Evolutionary conservation across 2,329 filamentous ascomycete genomes (phyloP).

Genomic region (Sarocladium strictum): DNA sequence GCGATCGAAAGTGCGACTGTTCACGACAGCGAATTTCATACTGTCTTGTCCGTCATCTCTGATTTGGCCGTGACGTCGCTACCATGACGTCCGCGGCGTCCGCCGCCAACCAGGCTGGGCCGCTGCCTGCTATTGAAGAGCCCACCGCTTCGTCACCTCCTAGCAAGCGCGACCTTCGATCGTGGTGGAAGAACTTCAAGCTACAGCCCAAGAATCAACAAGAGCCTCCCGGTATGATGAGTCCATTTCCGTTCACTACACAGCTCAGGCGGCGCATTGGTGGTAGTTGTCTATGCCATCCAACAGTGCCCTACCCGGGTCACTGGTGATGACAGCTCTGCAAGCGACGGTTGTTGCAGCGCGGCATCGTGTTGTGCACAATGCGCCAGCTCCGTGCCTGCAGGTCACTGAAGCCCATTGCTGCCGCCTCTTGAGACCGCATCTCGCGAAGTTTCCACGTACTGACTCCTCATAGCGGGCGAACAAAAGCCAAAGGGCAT

Average conservation of each 20-base stretch:
- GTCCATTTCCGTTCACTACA: neutral
- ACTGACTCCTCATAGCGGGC: conserved; percentile 4
- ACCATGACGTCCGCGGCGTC: conserved; percentile 31
- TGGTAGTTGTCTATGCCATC: neutral
- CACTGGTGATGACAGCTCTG: neutral
- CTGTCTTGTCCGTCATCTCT: neutral
- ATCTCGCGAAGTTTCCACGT: neutral
- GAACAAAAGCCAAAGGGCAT: conserved; percentile 58
- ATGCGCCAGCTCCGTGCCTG: no score
- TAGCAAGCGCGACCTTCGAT: conserved; percentile 80
- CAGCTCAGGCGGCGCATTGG: neutral
- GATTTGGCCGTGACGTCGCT: conserved; percentile 14
- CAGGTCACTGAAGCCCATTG: neutral
- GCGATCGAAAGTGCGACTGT: neutral
- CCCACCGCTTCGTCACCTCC: conserved; percentile 60
- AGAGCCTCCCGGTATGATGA: conserved; percentile 45
- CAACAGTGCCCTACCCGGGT: neutral
- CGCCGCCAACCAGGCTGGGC: conserved; percentile 26
- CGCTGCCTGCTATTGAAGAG: conserved; percentile 19
- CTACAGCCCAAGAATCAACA: conserved; percentile 50
- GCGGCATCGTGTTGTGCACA: no score
- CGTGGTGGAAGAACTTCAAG: conserved; percentile 98
- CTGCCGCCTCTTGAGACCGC: conserved; percentile 2
- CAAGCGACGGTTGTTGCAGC: no score
- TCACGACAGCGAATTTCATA: neutral